Conservation (phyloP, 1,139 yeast species). For the Blastobotrys petasosporus region DNA sequence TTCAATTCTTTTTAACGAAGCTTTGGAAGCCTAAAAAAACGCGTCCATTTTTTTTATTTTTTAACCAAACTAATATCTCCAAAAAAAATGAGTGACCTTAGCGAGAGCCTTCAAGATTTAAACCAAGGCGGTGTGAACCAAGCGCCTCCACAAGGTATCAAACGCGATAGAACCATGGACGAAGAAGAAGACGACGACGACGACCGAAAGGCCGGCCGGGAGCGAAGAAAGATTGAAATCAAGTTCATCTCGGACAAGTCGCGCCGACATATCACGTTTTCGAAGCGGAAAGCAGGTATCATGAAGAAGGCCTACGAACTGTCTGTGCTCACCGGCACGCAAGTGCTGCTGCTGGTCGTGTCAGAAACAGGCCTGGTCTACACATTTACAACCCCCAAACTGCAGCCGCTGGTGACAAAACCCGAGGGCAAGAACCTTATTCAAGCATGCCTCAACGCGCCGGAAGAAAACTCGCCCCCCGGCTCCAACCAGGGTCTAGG, state of each 20-base stretch:
- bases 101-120: neutral
- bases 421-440: constrained; percentile 95
- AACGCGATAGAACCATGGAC: constrained; percentile 31
- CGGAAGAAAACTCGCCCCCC: constrained; percentile 41
- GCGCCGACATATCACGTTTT: constrained; percentile 93
- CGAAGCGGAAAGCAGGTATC: constrained; percentile 96
- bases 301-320: constrained; percentile 97
- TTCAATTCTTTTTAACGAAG: too few relatives aligned
- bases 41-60: neutral
- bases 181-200: constrained; percentile 67
- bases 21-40: neutral
- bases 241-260: constrained; percentile 96
- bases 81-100: neutral
- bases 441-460: constrained; percentile 95
- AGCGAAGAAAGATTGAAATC: constrained; percentile 94
- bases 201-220: constrained; percentile 59
- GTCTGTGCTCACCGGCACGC: constrained; percentile 94
- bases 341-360: constrained; percentile 86
- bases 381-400: constrained; percentile 97
- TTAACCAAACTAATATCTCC: neutral
- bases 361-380: constrained; percentile 96
- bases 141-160: constrained; percentile 13
- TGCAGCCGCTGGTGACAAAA: constrained; percentile 95
- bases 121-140: constrained; percentile 2
- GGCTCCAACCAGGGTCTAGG: constrained; percentile 8